Evolutionary conservation across 75 land plant species (phyloP).

Genomic region (Isoetes taiwanensis): DNA sequence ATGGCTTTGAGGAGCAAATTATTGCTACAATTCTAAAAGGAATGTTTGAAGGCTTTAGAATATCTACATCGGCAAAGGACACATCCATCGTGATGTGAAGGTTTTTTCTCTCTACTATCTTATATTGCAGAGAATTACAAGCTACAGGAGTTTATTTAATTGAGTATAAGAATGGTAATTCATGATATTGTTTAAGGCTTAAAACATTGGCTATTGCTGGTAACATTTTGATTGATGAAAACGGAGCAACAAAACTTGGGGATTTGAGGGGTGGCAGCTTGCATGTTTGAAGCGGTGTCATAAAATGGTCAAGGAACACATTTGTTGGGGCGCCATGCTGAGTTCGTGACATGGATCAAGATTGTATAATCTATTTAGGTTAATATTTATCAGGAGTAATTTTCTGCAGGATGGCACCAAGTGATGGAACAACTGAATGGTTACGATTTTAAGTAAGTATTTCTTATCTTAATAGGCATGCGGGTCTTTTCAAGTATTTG

Average conservation of each 20-base stretch:
- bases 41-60: not conserved
- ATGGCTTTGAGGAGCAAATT: constrained; percentile 4
- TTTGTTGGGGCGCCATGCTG: constrained; percentile 1
- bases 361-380: not conserved
- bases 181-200: constrained; percentile 46
- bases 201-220: too few relatives aligned
- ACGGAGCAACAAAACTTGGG: not conserved
- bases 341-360: too few relatives aligned
- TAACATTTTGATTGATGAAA: not conserved
- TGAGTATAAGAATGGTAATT: too few relatives aligned
- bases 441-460: constrained; percentile 7
- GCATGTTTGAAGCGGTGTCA: not conserved
- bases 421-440: constrained; percentile 1
- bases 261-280: not conserved
- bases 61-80: constrained; percentile 11
- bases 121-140: too few relatives aligned
- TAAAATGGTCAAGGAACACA: not conserved
- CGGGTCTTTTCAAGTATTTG: too few relatives aligned
- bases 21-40: constrained; percentile 4
- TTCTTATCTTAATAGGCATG: too few relatives aligned
- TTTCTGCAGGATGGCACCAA: constrained; percentile 4
- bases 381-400: not conserved
- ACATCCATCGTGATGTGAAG: constrained; percentile 5
- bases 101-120: too few relatives aligned
- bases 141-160: too few relatives aligned